Evolutionary conservation across 2,329 filamentous ascomycete genomes (phyloP).

Genomic region (Neonectria hederae): DNA sequence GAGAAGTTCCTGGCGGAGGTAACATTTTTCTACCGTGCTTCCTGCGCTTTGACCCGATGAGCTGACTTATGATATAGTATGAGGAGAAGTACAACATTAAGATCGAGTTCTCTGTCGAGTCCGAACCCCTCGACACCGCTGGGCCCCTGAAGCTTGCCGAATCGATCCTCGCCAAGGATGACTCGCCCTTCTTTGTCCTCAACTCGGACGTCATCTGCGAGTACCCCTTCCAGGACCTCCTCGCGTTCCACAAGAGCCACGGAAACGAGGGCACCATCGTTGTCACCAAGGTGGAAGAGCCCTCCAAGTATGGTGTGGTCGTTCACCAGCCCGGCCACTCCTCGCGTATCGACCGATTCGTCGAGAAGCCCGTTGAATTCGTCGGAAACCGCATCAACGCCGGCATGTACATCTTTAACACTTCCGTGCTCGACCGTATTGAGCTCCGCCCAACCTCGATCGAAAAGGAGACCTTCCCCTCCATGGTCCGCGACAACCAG

Average conservation of each 20-base stretch:
- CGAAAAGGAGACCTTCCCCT: constrained; percentile 98
- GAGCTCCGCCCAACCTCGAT: constrained; percentile 97
- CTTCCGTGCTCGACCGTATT: constrained; percentile 87
- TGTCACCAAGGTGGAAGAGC: constrained; percentile 98
- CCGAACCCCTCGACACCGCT: constrained; percentile 92
- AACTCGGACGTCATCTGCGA: constrained; percentile 99
- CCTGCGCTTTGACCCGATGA: neutral
- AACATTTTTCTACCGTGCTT: constrained; percentile 26
- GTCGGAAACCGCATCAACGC: constrained; percentile 99
- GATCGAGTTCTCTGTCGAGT: constrained; percentile 97
- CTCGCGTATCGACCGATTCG: constrained; percentile 95
- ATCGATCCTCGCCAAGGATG: constrained; percentile 90
- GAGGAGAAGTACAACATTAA: constrained; percentile 92
- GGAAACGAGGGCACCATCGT: constrained; percentile 97
- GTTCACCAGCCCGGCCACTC: constrained; percentile 95
- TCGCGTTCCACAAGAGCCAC: constrained; percentile 90
- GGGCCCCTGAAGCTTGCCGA: constrained; percentile 96
- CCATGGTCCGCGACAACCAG: constrained; percentile 87
- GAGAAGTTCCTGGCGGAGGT: constrained; percentile 91
- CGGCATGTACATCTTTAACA: constrained; percentile 98
- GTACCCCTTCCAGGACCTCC: constrained; percentile 91
- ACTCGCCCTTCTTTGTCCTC: constrained; percentile 95
- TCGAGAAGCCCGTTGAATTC: constrained; percentile 99
- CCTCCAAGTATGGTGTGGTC: constrained; percentile 97
- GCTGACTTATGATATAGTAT: constrained; percentile 65